Evolutionary conservation across 371 early-diverging fungal genomes (phyloP), one percentile per base, ranked within the genome.

Genomic region (Mortierella sp.): DNA sequence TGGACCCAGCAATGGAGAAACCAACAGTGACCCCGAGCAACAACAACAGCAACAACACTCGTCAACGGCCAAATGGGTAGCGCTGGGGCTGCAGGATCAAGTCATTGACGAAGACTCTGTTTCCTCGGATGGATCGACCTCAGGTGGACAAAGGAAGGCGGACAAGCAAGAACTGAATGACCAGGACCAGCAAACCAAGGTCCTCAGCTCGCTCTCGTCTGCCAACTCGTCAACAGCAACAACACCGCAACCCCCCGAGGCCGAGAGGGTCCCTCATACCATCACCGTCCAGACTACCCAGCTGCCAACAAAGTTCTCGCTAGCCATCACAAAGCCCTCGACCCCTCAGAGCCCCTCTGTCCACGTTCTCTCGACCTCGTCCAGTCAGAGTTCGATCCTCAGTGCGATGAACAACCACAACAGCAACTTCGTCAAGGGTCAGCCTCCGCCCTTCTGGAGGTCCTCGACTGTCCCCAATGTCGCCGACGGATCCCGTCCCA

Each of bases 221-320:
- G 61, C 72, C 3, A 57, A 34, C 37, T 76, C 77, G 8, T 70
- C 77, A 5, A 57, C 59, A 0, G 28, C 77, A 28, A 74, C 74
- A 19, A 78, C 69, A 1, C 59, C 71, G 2, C 76, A 72, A 28
- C 34, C 55, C 21, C 53, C 72, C 0, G 82, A 86, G 26, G 76
- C 79, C 1, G 86, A 79, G 55, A 57, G 79, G 5, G 77, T 79
- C 21, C 86, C 86, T 8, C 86, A 86, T 28, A 79, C 72, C 10
- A 86, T 86, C 72, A 76, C 77, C 0, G 86, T 86, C 14, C 82
- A 86, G 75, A 77, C 86, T 1, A 74, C 79, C 21, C 82, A 78
- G 9, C n/a, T 74, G 40, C 80, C 77, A 14, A 76, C 79, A 76
- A 86, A 82, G 75, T 86, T 72, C 72, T 59, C 79, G 10, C 55